phyloP scores from a whole-genome alignment of 371 early-diverging fungal species.

The Rhizopus arrhizus region DNA sequence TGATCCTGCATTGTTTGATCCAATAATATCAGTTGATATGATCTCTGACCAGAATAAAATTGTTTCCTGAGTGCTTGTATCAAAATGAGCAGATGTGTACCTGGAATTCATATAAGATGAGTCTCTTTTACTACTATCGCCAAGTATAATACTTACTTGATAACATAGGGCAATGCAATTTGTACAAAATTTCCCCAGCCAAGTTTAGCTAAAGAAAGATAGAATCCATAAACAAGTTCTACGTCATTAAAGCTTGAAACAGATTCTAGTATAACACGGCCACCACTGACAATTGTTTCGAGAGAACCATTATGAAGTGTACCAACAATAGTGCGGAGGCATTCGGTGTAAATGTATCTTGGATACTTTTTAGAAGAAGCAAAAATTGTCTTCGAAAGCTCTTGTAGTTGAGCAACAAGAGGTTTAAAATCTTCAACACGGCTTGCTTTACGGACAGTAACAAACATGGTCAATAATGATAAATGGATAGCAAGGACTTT shows the following conservation, averaged over 20 bases:
- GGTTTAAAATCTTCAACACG: slow-evolving; percentile 57
- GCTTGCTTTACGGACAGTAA: slow-evolving; percentile 61
- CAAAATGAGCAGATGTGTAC: slow-evolving; percentile 51
- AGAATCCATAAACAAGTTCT: slow-evolving; percentile 64
- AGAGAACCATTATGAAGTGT: slow-evolving; percentile 61
- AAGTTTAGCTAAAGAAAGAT: slow-evolving; percentile 63
- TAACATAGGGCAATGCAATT: slow-evolving; percentile 69
- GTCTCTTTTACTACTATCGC: background rate
- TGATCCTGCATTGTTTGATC: slow-evolving; percentile 31
- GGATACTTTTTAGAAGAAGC: slow-evolving; percentile 10
- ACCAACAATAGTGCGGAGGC: slow-evolving; percentile 30
- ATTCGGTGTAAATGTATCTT: slow-evolving; percentile 28
- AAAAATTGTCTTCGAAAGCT: slow-evolving; percentile 34
- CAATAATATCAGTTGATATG: slow-evolving; percentile 44
- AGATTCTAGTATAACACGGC: slow-evolving; percentile 63
- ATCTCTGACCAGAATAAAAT: slow-evolving; percentile 60
- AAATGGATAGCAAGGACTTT: slow-evolving; percentile 44
- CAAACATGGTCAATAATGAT: slow-evolving; percentile 51
- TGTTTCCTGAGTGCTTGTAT: slow-evolving; percentile 45
- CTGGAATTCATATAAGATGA: slow-evolving; percentile 17
- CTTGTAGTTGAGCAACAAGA: slow-evolving; percentile 34
- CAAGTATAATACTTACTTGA: slow-evolving; percentile 37
- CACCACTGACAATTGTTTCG: slow-evolving; percentile 61
- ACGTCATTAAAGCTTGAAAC: slow-evolving; percentile 57
- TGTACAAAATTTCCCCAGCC: slow-evolving; percentile 71